Percentiles rank a stretch among this genome's conserved stretches.
phyloP scores from a whole-genome alignment of 345 rosid genomes.

The Brassica juncea region DNA sequence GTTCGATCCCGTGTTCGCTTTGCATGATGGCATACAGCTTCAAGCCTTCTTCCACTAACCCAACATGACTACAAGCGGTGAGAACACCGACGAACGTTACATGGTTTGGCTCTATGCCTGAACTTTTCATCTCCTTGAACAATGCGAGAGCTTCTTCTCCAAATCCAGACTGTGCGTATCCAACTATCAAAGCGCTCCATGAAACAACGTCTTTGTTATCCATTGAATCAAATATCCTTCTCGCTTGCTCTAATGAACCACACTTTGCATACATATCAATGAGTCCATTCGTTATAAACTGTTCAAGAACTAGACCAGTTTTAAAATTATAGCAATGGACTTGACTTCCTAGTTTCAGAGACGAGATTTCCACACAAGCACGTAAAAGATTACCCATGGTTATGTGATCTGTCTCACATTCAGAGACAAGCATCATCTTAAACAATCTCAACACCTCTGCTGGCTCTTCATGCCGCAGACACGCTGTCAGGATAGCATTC shows the following conservation, averaged over 20 bases:
- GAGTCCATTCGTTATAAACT: constrained; percentile 54
- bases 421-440: constrained; percentile 52
- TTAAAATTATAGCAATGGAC: constrained; percentile 57
- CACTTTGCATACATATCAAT: constrained; percentile 78
- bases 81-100: constrained; percentile 64
- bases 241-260: constrained; percentile 60
- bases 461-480: constrained; percentile 55
- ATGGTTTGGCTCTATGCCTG: constrained; percentile 56
- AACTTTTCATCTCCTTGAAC: constrained; percentile 56
- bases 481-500: constrained; percentile 72
- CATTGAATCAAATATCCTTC: constrained; percentile 53
- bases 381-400: constrained; percentile 52
- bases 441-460: constrained; percentile 59
- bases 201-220: constrained; percentile 62
- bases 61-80: constrained; percentile 77
- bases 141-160: constrained; percentile 67
- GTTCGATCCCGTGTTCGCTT: constrained; percentile 48
- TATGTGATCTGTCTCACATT: constrained; percentile 54
- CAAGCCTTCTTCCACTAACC: constrained; percentile 69
- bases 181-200: constrained; percentile 72
- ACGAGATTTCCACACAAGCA: constrained; percentile 65
- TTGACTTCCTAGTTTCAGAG: constrained; percentile 68
- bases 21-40: constrained; percentile 54
- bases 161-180: constrained; percentile 73
- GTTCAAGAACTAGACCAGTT: constrained; percentile 51